These are phyloP conservation scores for Neonectria hederae DNA, from an alignment of 2,329 filamentous ascomycete genomes.

Conservation along the genomic window DNA sequence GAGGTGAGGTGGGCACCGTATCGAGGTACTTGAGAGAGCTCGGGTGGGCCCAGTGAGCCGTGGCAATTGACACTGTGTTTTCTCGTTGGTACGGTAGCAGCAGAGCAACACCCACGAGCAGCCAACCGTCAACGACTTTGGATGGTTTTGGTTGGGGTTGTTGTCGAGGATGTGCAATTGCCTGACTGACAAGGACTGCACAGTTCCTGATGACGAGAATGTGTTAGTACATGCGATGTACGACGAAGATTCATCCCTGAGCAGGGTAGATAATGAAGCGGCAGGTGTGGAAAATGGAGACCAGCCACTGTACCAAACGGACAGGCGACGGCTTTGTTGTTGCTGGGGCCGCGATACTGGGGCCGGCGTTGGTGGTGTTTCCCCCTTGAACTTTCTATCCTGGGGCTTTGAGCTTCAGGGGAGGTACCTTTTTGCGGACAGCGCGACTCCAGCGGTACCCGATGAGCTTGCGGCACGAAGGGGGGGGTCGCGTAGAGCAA, in stretches of 20 bases:
- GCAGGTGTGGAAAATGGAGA: neutral
- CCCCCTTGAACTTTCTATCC: constrained; percentile 7
- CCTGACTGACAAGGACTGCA: constrained; percentile 14
- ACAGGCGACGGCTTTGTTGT: constrained; percentile 27
- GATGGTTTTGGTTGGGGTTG: neutral
- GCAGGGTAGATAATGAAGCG: neutral
- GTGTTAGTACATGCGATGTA: neutral
- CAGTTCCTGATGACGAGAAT: neutral
- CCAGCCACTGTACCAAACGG: neutral
- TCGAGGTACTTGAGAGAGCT: constrained; percentile 12
- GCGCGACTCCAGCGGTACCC: constrained; percentile 29
- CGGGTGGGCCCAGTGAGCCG: constrained; percentile 4
- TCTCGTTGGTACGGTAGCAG: constrained; percentile 17
- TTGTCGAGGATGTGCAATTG: constrained; percentile 9
- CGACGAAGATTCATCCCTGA: neutral
- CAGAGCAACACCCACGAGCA: neutral
- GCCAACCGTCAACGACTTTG: constrained; percentile 3
- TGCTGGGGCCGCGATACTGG: constrained; percentile 37
- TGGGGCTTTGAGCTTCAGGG: constrained; percentile 9
- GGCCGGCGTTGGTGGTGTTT: constrained; percentile 32
- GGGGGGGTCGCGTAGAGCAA: constrained; percentile 28
- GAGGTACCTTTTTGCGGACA: constrained; percentile 35
- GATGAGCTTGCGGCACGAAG: constrained; percentile 3
- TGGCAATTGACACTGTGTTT: constrained; percentile 35
- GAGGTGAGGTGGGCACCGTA: neutral